Evolutionary conservation across 2,329 filamentous ascomycete genomes (phyloP).

Genomic region (Leptographium galeiforme): DNA sequence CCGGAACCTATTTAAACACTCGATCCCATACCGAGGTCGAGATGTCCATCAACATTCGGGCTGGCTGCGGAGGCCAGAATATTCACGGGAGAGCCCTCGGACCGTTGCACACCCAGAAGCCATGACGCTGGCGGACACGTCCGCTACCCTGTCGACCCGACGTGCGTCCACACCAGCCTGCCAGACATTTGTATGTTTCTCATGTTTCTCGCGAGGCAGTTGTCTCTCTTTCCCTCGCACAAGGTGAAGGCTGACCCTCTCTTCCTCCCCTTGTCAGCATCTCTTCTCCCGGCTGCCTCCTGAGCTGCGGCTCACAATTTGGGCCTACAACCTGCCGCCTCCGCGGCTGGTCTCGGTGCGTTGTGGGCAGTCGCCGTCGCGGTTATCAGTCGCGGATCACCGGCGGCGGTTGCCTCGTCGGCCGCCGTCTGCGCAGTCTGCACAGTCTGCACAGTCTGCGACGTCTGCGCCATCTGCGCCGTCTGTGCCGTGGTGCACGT

Average conservation of each 20-base stretch:
- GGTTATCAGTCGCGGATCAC: conserved; percentile 5
- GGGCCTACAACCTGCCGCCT: conserved; percentile 28
- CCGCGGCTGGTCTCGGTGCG: conserved; percentile 29
- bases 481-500: conserved; percentile 17
- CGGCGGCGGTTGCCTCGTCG: not conserved
- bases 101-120: no score
- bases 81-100: no score
- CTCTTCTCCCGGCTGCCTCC: conserved; percentile 28
- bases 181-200: not conserved
- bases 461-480: no score
- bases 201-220: no score
- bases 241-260: not conserved
- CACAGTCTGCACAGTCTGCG: not conserved
- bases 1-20: not conserved
- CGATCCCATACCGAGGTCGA: not conserved
- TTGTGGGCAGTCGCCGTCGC: conserved; percentile 13
- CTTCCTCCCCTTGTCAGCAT: conserved; percentile 19
- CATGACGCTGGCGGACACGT: not conserved
- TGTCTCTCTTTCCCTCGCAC: not conserved
- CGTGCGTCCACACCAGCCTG: not conserved
- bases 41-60: no score
- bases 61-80: no score
- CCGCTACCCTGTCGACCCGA: no score
- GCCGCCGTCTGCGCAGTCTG: not conserved
- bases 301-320: conserved; percentile 34